These are phyloP conservation scores for Plasmodium ovale DNA, from an alignment of 169 alveolate genomes.

Conservation along the genomic window DNA sequence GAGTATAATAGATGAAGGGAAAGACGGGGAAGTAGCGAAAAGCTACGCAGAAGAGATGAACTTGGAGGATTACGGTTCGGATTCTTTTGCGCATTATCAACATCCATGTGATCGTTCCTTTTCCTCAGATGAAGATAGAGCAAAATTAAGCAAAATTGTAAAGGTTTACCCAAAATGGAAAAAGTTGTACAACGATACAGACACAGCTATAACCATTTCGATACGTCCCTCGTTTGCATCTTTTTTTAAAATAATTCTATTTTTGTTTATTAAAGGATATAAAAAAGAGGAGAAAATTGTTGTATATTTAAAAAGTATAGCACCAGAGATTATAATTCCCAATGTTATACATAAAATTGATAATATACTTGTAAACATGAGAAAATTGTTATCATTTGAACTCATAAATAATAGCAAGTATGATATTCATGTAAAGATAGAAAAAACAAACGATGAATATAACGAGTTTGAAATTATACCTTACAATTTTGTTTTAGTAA, in stretches of 20 bases:
- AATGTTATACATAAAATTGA: slow-evolving; percentile 16
- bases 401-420: slow-evolving; percentile 16
- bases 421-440: slow-evolving; percentile 25
- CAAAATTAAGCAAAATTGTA: slow-evolving; percentile 10
- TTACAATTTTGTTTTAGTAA: slow-evolving; percentile 13
- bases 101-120: neutral
- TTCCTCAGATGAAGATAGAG: slow-evolving; percentile 1
- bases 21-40: neutral
- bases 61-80: neutral
- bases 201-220: slow-evolving; percentile 18
- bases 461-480: slow-evolving; percentile 28
- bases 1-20: neutral
- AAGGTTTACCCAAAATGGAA: slow-evolving; percentile 28
- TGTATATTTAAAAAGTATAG: slow-evolving; percentile 51
- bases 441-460: slow-evolving; percentile 51
- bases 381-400: slow-evolving; percentile 30
- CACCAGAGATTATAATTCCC: slow-evolving; percentile 50
- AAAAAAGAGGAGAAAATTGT: slow-evolving; percentile 46
- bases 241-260: slow-evolving; percentile 54
- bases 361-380: slow-evolving; percentile 38
- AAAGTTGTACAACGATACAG: slow-evolving; percentile 40
- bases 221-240: slow-evolving; percentile 58
- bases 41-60: neutral
- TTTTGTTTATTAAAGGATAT: slow-evolving; percentile 62
- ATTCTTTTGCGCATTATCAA: neutral